These are phyloP conservation scores for Aspergillus panamensis DNA, from an alignment of 495 filamentous ascomycete genomes.

Conservation along the genomic window DNA sequence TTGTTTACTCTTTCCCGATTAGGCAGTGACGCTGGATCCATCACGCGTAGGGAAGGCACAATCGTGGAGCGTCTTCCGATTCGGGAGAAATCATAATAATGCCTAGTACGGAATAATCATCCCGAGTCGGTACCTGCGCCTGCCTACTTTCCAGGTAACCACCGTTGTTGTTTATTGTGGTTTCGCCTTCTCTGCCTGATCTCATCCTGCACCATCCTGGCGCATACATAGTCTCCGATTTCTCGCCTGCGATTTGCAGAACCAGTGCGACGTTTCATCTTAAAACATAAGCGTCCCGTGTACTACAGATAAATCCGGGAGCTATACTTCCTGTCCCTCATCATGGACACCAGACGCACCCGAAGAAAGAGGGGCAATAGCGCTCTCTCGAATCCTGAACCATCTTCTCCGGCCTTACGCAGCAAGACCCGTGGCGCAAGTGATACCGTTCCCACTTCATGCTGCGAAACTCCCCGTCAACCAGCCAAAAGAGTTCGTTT, in stretches of 20 bases:
- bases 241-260: constrained; percentile 4
- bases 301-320: neutral
- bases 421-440: constrained; percentile 6
- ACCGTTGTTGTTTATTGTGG: neutral
- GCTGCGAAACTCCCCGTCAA: constrained; percentile 29
- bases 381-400: constrained; percentile 21
- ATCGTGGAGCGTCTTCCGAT: constrained; percentile 12
- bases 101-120: neutral
- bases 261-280: constrained; percentile 4
- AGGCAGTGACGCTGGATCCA: constrained; percentile 16
- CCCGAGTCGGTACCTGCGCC: neutral
- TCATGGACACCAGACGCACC: constrained; percentile 33
- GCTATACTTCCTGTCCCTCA: constrained; percentile 4
- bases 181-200: constrained; percentile 8
- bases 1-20: constrained; percentile 32
- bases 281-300: neutral
- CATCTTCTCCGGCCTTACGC: constrained; percentile 21
- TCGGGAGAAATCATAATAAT: constrained; percentile 13
- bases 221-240: neutral
- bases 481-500: constrained; percentile 66
- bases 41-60: constrained; percentile 22
- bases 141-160: constrained; percentile 6
- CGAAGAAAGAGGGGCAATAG: constrained; percentile 33
- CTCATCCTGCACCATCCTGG: neutral
- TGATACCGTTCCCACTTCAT: neutral